phyloP scores from a whole-genome alignment of 1,284 basidiomycete genomes.

The Irpex rosettiformis region DNA sequence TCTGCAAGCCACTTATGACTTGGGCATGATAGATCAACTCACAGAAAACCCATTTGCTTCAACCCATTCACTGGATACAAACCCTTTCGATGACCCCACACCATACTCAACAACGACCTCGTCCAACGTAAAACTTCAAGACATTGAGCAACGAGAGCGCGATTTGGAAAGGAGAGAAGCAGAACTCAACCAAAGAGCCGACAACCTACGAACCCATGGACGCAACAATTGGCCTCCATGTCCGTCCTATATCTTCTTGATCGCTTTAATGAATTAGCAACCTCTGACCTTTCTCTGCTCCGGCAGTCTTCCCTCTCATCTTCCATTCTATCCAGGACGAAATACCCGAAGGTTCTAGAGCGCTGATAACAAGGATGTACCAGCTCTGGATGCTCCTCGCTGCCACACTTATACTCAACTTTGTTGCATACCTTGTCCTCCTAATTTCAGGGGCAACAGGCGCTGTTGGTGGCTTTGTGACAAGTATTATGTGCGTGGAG shows the following conservation, averaged over 20 bases:
- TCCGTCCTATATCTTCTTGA: constrained; percentile 34
- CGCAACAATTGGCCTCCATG: constrained; percentile 90
- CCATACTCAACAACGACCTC: constrained; percentile 21
- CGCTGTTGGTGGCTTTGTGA: constrained; percentile 79
- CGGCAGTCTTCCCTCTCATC: constrained; percentile 85
- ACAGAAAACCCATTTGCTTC: constrained; percentile 79
- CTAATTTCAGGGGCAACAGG: constrained; percentile 74
- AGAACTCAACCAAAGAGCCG: constrained; percentile 63
- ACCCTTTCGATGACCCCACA: constrained; percentile 79
- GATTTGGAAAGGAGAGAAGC: constrained; percentile 79
- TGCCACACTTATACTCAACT: constrained; percentile 81
- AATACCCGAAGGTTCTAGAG: constrained; percentile 79
- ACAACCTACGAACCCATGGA: constrained; percentile 76
- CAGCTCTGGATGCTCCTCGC: constrained; percentile 84
- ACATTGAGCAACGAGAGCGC: constrained; percentile 69
- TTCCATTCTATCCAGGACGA: constrained; percentile 91
- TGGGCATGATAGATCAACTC: not conserved
- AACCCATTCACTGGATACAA: constrained; percentile 76
- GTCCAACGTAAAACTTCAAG: constrained; percentile 45
- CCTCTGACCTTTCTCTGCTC: constrained; percentile 11
- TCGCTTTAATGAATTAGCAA: not conserved
- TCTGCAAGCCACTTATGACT: not conserved
- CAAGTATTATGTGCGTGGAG: constrained; percentile 67
- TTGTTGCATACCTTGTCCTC: constrained; percentile 88
- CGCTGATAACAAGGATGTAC: constrained; percentile 82